Base-by-base conservation (phyloP, 805 yeast species). In the Jamesozyma spencerorum region DNA sequence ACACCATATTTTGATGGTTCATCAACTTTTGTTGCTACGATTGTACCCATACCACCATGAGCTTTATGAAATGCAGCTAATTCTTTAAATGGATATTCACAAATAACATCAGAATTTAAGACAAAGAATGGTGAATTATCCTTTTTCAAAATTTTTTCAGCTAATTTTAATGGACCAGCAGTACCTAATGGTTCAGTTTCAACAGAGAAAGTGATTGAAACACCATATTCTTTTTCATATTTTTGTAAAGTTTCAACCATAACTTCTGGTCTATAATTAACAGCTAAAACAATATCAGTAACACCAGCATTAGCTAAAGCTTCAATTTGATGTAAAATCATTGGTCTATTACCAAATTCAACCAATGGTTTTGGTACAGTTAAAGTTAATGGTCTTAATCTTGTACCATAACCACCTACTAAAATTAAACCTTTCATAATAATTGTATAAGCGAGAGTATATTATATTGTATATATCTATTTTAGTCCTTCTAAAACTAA, bases 1-100 rank as follows among this genome's bases (percentile, higher is more conserved):
- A 92, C 99, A 77, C 99, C 99, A 72, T 92, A 92, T 72, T 92
- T 92, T 60, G 95, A 84, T 50, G 99, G 99, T 72, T 92, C 99
- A 65, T 92, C 98, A 53, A 92, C 99, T 75, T 92, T 92, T 63
- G 99, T 92, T 50, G 97, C 98, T 47, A 92, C 97, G 62, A 92
- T 92, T 59, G 98, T 92, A 69, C 96, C 98, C 59, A 78, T 85
- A 65, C 94, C 97, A 66, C 96, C 97, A 71, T 90, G 97, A 47
- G 83, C 80, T 64, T 75, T 70, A 78, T 92, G 99, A 86, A 87
- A 92, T 41, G 72, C 81, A 50, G 85, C 88, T 63, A 92, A 77
- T 65, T 90, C 97, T 57, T 73, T 68, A 72, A 92, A 90, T 56
- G 99, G 99, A 71, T 92, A 92, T 65, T 92, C 97, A 68, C 99